Base-by-base conservation (phyloP, 2,329 filamentous ascomycete genomes). In the Fusarium xyrophilum region DNA sequence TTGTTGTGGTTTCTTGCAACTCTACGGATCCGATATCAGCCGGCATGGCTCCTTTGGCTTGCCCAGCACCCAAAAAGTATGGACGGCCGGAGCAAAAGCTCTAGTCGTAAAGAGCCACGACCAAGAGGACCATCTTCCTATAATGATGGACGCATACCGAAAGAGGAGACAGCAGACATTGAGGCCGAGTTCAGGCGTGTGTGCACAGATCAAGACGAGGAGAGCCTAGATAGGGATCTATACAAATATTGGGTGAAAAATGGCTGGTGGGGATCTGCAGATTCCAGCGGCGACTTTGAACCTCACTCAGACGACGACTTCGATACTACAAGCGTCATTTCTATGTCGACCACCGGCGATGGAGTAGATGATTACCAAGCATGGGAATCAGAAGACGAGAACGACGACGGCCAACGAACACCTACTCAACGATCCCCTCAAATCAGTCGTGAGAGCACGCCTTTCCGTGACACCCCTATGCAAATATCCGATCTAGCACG, bases 171-270 rank as follows among this genome's bases (percentile, higher is more conserved):
- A 36, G 87, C 93, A 30, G 94, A 98, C 73, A 89, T 97, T 4
- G 95, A 97, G 78, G 84, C 82, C 3, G 92, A 96, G 76, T 89
- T 94, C 70, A 87, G 92, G 69, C 86, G 86, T 56, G 84, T 88
- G 50, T 57, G 77, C 10, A 70, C 70, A 15, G 74, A 76, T 56
- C 76, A 79, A 74, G 74, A 88, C 40, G 91, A 96, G 71, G 85
- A 86, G 30, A 86, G 87, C 39, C 82, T 97, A 5, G 91, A 95
- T 68, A 84, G 85, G 4, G 89, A 88, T 61, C 81, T 97, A 3
- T 98, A 97, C 76, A 83, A 84, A 32, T 96, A 94, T 87, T 98
- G 93, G 91, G 88, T 91, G 54, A 83, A 85, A 56, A 93, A 93
- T 23, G 93, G 92, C 11, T 92, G 92, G 81, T 97, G 93, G 89